These are phyloP conservation scores for Aspergillus sclerotioniger DNA, from an alignment of 495 filamentous ascomycete genomes.

Conservation along the genomic window DNA sequence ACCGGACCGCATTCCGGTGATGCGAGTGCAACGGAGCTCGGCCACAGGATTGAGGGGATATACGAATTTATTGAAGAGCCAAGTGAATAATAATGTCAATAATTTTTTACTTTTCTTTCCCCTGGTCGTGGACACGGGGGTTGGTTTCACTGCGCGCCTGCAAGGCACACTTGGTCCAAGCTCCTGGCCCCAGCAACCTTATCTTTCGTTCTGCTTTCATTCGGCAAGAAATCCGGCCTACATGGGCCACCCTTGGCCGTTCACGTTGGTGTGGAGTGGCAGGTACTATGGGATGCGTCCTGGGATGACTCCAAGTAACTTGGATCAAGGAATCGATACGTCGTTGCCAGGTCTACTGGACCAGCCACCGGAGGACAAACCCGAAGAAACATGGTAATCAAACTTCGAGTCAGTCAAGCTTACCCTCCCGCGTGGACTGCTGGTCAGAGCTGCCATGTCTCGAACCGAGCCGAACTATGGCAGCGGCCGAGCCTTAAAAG, in stretches of 20 bases:
- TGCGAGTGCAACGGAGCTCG: not conserved
- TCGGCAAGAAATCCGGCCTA: not conserved
- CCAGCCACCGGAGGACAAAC: not conserved
- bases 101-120: not conserved
- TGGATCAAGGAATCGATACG: conserved; percentile 1
- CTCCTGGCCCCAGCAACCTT: conserved; percentile 33
- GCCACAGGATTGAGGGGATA: not conserved
- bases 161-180: conserved; percentile 36
- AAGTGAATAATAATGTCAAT: conserved; percentile 6
- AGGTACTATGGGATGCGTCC: not conserved
- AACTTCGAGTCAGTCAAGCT: conserved; percentile 2
- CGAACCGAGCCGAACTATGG: conserved; percentile 23
- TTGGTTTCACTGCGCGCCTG: conserved; percentile 25
- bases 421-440: conserved; percentile 14
- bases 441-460: conserved; percentile 10
- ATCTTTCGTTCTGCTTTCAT: conserved; percentile 17
- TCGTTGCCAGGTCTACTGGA: not conserved
- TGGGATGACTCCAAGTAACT: not conserved
- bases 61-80: conserved; percentile 6
- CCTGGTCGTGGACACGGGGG: conserved; percentile 21
- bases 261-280: not conserved
- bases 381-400: not conserved
- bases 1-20: not conserved
- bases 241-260: not conserved
- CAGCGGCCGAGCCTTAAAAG: conserved; percentile 10